These are phyloP conservation scores for Oldenlandia corymbosa DNA, from an alignment of 257 asterid genomes.

Conservation along the genomic window DNA sequence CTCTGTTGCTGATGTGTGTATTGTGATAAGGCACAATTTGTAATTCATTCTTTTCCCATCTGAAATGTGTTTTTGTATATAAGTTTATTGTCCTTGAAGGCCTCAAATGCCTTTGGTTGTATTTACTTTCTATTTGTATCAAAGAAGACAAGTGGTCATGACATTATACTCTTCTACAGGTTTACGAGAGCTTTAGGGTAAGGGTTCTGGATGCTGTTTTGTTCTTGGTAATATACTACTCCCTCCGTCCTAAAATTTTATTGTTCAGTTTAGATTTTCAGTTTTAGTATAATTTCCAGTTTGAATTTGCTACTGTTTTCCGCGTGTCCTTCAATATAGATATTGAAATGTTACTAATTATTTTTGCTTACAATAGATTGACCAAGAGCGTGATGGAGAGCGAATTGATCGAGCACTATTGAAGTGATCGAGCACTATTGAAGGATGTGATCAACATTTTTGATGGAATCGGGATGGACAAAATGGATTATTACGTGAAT, in stretches of 20 bases:
- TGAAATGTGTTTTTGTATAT: too few species aligned
- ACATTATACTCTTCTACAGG: conserved; percentile 41
- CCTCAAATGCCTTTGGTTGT: background rate
- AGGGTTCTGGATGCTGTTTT: conserved; percentile 86
- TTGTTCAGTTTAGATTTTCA: too few species aligned
- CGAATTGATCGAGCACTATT: too few species aligned
- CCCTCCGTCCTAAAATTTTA: too few species aligned
- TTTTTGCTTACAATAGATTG: conserved; percentile 46
- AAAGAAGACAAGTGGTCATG: background rate
- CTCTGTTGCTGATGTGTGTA: too few species aligned
- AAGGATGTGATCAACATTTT: conserved; percentile 86
- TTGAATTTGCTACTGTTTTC: conserved; percentile 10
- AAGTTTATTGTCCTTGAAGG: too few species aligned
- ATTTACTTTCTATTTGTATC: background rate
- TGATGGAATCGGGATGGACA: conserved; percentile 93
- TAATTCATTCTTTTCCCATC: too few species aligned
- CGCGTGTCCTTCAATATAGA: background rate
- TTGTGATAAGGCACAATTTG: too few species aligned
- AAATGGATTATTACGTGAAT: conserved; percentile 68
- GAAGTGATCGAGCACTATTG: conserved; percentile 46
- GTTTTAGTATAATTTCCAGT: too few species aligned
- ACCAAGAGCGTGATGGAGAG: conserved; percentile 97
- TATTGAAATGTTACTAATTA: background rate
- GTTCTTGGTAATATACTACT: conserved; percentile 75
- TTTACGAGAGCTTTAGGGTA: conserved; percentile 61